Percentiles rank a stretch among this genome's conserved stretches.
phyloP scores from a whole-genome alignment of 2,329 filamentous ascomycete genomes.

The Stemphylium beticola region DNA sequence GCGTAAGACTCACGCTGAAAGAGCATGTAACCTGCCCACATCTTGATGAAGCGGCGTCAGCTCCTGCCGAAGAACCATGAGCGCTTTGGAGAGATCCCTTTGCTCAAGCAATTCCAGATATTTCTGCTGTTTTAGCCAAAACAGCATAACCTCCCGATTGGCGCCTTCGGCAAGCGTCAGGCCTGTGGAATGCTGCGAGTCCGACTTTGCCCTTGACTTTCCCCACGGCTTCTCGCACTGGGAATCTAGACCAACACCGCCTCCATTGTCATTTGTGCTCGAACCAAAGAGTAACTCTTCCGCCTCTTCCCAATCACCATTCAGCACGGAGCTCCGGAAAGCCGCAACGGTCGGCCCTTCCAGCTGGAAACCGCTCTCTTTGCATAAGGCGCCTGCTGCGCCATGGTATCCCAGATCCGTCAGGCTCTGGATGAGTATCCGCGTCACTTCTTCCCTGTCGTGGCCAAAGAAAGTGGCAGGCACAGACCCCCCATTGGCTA shows the following conservation, averaged over 20 bases:
- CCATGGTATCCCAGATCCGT: constrained; percentile 84
- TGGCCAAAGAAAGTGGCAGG: constrained; percentile 76
- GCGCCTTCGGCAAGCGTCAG: constrained; percentile 77
- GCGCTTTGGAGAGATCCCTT: constrained; percentile 73
- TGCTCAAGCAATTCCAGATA: constrained; percentile 88
- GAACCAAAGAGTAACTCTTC: constrained; percentile 76
- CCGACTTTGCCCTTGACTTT: constrained; percentile 35
- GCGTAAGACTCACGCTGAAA: constrained; percentile 67
- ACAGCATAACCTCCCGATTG: constrained; percentile 80
- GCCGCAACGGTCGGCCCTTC: constrained; percentile 86
- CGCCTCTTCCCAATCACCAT: constrained; percentile 83
- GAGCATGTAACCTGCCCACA: constrained; percentile 74
- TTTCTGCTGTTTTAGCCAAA: constrained; percentile 90
- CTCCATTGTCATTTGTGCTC: constrained; percentile 52
- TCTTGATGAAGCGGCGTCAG: constrained; percentile 86
- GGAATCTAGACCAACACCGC: constrained; percentile 47
- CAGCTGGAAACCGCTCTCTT: constrained; percentile 84
- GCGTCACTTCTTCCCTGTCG: constrained; percentile 88
- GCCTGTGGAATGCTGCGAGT: constrained; percentile 55
- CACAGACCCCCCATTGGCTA: constrained; percentile 37
- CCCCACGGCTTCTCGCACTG: constrained; percentile 43
- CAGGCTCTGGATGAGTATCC: constrained; percentile 89
- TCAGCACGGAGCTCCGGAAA: constrained; percentile 80
- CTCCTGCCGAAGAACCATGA: constrained; percentile 85
- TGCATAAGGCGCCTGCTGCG: constrained; percentile 75